Conservation (phyloP, 331 rosid species). For the Arachis monticola region DNA sequence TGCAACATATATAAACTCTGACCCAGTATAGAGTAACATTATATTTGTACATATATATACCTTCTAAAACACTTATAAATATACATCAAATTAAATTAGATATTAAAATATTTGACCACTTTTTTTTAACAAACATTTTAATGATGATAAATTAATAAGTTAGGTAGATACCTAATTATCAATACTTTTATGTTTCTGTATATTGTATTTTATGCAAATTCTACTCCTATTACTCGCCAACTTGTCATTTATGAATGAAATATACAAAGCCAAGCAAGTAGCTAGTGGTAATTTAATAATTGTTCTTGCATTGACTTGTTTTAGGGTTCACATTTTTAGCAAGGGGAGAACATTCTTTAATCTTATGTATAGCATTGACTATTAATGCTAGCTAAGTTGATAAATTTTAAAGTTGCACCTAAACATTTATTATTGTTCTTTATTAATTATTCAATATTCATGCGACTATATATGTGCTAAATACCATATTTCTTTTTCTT, state of each 20-base stretch:
- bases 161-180: too few relatives aligned
- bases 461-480: not conserved
- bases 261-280: slow-evolving; percentile 23
- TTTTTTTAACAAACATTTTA: too few relatives aligned
- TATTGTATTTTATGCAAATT: not conserved
- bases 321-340: not conserved
- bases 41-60: not conserved
- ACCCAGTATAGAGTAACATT: not conserved
- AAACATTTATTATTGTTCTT: not conserved
- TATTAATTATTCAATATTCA: not conserved
- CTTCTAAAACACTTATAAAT: too few relatives aligned
- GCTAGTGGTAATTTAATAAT: slow-evolving; percentile 1
- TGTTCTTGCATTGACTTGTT: not conserved
- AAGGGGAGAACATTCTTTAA: not conserved
- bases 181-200: too few relatives aligned
- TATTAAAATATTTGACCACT: too few relatives aligned
- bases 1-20: not conserved
- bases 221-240: slow-evolving; percentile 16
- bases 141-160: too few relatives aligned
- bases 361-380: not conserved
- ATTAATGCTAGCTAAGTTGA: not conserved
- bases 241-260: not conserved
- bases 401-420: not conserved
- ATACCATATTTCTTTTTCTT: not conserved
- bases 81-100: too few relatives aligned